A percentile compares a stretch with the other conserved stretches of the same genome.
phyloP scores from a whole-genome alignment of 805 yeast species.

The Barnettozyma wickerhamii region DNA sequence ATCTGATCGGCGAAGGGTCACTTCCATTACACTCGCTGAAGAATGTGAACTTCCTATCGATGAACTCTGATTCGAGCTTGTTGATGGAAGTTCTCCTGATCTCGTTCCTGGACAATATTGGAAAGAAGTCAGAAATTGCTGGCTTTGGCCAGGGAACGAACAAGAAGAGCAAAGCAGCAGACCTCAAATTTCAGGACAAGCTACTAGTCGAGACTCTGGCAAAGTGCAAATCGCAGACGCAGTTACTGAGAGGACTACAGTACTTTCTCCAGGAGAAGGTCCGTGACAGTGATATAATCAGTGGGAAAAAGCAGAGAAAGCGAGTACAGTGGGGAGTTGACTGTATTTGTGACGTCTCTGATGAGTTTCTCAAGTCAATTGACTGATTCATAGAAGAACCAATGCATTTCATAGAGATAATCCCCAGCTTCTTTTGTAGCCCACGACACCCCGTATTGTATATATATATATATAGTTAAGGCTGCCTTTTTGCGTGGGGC shows the following conservation, averaged over 20 bases:
- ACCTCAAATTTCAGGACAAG: slow-evolving; percentile 41
- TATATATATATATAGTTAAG: neutral
- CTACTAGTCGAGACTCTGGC: slow-evolving; percentile 43
- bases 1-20: slow-evolving; percentile 65
- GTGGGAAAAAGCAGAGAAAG: slow-evolving; percentile 48
- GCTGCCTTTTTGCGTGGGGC: slow-evolving; percentile 2
- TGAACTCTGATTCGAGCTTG: slow-evolving; percentile 54
- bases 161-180: slow-evolving; percentile 32
- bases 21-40: slow-evolving; percentile 71
- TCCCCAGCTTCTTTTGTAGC: no score
- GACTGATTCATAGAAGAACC: no score
- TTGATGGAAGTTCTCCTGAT: slow-evolving; percentile 74
- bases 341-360: slow-evolving; percentile 48
- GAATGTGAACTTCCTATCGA: slow-evolving; percentile 65
- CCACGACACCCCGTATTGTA: no score
- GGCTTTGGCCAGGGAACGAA: slow-evolving; percentile 26
- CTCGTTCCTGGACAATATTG: slow-evolving; percentile 60
- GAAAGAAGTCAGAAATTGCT: slow-evolving; percentile 50
- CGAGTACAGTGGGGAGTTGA: slow-evolving; percentile 68
- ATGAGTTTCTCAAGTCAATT: slow-evolving; percentile 32
- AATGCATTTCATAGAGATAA: no score
- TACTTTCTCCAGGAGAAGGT: slow-evolving; percentile 51
- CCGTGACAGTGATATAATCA: slow-evolving; percentile 40
- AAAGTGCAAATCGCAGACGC: slow-evolving; percentile 54
- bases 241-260: slow-evolving; percentile 62